Percentiles rank a stretch among this genome's conserved stretches.
These are phyloP conservation scores for Coemansia asiatica DNA, from an alignment of 192 early-diverging fungal genomes.

Conservation along the genomic window DNA sequence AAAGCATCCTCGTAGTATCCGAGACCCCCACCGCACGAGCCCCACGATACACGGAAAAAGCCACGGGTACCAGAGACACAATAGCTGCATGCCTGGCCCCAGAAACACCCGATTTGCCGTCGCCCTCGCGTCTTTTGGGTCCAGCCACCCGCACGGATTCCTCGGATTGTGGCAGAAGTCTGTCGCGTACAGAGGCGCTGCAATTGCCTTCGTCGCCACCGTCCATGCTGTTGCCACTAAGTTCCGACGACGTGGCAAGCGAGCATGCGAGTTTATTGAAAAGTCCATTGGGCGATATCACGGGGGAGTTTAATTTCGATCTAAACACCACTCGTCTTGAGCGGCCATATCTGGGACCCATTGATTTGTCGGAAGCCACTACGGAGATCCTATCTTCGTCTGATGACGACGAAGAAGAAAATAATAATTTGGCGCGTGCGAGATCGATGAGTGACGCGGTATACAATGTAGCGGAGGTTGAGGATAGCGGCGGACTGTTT, in stretches of 20 bases:
- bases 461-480: conserved; percentile 4
- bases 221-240: background rate
- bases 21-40: background rate
- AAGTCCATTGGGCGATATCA: background rate
- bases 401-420: background rate
- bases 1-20: background rate
- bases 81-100: conserved; percentile 7
- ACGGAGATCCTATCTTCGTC: conserved; percentile 29
- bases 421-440: background rate
- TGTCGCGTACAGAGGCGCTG: conserved; percentile 18
- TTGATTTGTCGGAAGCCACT: conserved; percentile 15
- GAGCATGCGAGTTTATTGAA: too few species aligned
- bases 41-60: too few species aligned
- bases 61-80: background rate
- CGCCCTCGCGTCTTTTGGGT: conserved; percentile 29
- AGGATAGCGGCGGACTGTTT: background rate
- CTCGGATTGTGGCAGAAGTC: background rate
- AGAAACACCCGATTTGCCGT: conserved; percentile 41
- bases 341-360: background rate
- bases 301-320: background rate
- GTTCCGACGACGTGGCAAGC: background rate
- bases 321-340: too few species aligned
- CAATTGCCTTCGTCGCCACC: conserved; percentile 46
- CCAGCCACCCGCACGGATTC: too few species aligned
- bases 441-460: conserved; percentile 7